phyloP scores from a whole-genome alignment of 2,329 filamentous ascomycete genomes.

The Arthrobotrys sphaeroides region DNA sequence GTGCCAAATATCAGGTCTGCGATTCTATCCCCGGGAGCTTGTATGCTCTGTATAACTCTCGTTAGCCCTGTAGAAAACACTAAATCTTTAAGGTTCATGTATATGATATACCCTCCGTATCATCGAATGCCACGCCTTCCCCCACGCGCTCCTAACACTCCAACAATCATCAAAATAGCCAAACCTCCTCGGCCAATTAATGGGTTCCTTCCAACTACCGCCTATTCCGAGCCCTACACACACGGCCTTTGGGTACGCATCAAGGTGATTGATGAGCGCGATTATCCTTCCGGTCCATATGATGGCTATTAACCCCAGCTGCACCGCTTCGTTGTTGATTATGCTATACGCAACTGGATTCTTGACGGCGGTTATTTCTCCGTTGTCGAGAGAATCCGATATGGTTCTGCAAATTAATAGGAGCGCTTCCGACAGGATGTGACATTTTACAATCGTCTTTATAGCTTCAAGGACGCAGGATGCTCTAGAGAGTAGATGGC shows the following conservation, averaged over 20 bases:
- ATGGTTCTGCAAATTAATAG: no score
- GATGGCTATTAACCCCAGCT: neutral
- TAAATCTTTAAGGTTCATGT: no score
- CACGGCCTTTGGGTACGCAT: neutral
- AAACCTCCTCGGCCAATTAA: slow-evolving; percentile 5
- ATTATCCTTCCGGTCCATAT: slow-evolving; percentile 10
- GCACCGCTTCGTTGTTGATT: neutral
- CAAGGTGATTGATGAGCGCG: neutral
- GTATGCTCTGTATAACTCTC: neutral
- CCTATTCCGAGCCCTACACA: slow-evolving; percentile 10
- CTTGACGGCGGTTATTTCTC: neutral
- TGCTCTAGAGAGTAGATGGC: no score
- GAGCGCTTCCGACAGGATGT: neutral
- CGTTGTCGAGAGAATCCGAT: no score
- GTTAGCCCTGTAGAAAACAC: neutral
- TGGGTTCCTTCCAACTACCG: neutral
- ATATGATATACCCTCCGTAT: slow-evolving; percentile 7
- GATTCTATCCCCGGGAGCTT: neutral
- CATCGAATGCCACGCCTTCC: slow-evolving; percentile 15
- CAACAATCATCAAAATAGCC: slow-evolving; percentile 3
- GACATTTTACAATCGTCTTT: neutral
- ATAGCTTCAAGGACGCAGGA: neutral
- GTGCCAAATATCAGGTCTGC: neutral
- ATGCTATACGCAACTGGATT: neutral
- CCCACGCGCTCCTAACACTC: slow-evolving; percentile 12